Conservation (phyloP, 163 green algal genomes). For the Chloromonas sp. region DNA sequence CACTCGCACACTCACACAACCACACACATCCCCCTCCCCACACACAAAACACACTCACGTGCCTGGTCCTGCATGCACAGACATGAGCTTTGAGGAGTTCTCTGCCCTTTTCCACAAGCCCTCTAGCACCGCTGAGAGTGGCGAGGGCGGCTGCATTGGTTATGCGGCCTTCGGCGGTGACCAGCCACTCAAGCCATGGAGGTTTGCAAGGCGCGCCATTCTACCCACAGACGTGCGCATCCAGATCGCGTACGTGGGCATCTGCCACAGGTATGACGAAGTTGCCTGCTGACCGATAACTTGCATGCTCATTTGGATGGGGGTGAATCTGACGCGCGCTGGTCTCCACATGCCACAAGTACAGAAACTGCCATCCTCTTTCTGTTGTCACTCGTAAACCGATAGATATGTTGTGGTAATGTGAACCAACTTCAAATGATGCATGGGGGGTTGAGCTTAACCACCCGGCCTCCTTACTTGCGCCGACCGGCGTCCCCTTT, state of each 20-base stretch:
- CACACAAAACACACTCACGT: too few species aligned
- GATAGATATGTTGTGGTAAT: too few species aligned
- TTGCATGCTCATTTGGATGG: background rate
- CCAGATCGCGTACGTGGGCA: background rate
- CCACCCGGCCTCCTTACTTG: too few species aligned
- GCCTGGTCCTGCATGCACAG: background rate
- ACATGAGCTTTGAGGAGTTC: background rate
- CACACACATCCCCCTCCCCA: too few species aligned
- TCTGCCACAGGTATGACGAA: background rate
- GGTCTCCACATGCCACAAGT: too few species aligned
- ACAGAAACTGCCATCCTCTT: too few species aligned
- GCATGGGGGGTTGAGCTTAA: too few species aligned
- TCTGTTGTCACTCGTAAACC: too few species aligned
- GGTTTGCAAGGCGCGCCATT: background rate
- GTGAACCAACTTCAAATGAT: too few species aligned
- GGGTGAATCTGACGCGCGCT: too few species aligned
- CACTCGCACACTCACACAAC: too few species aligned
- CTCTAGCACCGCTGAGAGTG: background rate
- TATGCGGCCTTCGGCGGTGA: background rate
- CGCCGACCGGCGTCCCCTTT: too few species aligned
- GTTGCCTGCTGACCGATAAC: background rate
- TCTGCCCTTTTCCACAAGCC: background rate
- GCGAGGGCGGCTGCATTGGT: background rate
- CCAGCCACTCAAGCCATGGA: background rate
- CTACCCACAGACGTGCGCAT: background rate